Conservation (phyloP, 768 basidiomycete species). For the Termitomyces sp. region DNA sequence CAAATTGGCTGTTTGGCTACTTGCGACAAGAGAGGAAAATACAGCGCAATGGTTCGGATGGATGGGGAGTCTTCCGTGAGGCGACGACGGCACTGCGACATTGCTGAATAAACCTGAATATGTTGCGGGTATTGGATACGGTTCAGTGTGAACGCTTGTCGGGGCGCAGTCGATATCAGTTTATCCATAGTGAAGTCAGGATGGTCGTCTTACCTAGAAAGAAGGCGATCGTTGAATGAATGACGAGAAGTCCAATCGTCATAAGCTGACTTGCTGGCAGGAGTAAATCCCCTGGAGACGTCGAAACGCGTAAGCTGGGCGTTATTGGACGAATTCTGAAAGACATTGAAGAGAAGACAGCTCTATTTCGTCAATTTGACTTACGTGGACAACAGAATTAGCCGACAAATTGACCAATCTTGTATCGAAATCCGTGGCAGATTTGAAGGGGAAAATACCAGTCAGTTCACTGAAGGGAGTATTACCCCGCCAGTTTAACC, state of each 20-base stretch:
- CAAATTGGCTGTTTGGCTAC: constrained; percentile 31
- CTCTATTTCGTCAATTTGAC: neutral
- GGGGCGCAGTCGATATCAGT: neutral
- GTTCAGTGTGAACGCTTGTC: constrained; percentile 38
- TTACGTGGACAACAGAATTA: constrained; percentile 14
- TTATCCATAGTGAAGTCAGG: constrained; percentile 1
- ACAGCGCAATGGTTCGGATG: constrained; percentile 16
- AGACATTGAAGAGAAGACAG: neutral
- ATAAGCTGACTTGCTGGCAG: constrained; percentile 28
- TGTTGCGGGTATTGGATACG: constrained; percentile 59
- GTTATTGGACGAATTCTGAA: constrained; percentile 5
- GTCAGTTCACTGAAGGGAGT: constrained; percentile 52
- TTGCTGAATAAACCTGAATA: constrained; percentile 45
- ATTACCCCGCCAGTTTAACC: constrained; percentile 49
- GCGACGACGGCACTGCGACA: constrained; percentile 4
- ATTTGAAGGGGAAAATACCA: constrained; percentile 45
- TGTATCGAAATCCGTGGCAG: constrained; percentile 23
- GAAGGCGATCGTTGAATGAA: constrained; percentile 23
- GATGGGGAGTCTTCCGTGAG: constrained; percentile 9
- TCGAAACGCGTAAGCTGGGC: constrained; percentile 39
- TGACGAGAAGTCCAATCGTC: constrained; percentile 31
- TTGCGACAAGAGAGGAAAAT: constrained; percentile 44
- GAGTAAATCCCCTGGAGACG: constrained; percentile 57
- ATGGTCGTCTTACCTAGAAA: constrained; percentile 30
- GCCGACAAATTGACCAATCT: constrained; percentile 38